phyloP scores from a whole-genome alignment of 2,329 filamentous ascomycete species.

The Nemania sp. region DNA sequence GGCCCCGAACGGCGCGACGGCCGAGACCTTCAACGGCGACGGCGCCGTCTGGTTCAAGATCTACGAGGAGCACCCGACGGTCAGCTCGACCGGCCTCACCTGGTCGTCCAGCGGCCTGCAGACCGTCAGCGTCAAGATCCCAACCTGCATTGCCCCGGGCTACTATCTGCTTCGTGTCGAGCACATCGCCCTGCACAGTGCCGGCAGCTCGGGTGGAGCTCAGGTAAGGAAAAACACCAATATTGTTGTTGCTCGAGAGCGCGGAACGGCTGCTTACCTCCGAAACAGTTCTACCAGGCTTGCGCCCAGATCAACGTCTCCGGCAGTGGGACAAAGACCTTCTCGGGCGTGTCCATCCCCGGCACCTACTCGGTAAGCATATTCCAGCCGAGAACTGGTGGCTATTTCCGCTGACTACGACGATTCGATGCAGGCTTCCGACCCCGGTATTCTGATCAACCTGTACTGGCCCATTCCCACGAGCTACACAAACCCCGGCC shows the following conservation, averaged over 20 bases:
- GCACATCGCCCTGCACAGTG: conserved; percentile 41
- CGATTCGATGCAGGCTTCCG: conserved; percentile 24
- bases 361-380: conserved; percentile 34
- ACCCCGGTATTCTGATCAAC: conserved; percentile 36
- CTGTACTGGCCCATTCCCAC: conserved; percentile 36
- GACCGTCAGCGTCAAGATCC: conserved; percentile 36
- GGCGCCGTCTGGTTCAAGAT: conserved; percentile 41
- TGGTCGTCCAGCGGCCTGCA: conserved; percentile 28
- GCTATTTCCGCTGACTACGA: not conserved
- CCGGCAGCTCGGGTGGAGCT: conserved; percentile 34
- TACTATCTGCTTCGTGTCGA: conserved; percentile 43
- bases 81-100: conserved; percentile 23
- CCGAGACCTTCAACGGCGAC: conserved; percentile 34
- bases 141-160: conserved; percentile 38
- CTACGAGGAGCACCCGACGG: conserved; percentile 34
- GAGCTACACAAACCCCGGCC: conserved; percentile 35
- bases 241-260: too few species aligned
- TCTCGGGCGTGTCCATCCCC: conserved; percentile 34
- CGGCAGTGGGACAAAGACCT: conserved; percentile 37
- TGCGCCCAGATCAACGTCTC: conserved; percentile 39
- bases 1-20: conserved; percentile 32
- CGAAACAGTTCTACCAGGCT: conserved; percentile 37
- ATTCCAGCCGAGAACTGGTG: not conserved
- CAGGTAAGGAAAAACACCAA: too few species aligned
- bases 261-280: conserved; percentile 7